phyloP scores from a whole-genome alignment of 495 filamentous ascomycete genomes.

The Penicillium atrosanguineum region DNA sequence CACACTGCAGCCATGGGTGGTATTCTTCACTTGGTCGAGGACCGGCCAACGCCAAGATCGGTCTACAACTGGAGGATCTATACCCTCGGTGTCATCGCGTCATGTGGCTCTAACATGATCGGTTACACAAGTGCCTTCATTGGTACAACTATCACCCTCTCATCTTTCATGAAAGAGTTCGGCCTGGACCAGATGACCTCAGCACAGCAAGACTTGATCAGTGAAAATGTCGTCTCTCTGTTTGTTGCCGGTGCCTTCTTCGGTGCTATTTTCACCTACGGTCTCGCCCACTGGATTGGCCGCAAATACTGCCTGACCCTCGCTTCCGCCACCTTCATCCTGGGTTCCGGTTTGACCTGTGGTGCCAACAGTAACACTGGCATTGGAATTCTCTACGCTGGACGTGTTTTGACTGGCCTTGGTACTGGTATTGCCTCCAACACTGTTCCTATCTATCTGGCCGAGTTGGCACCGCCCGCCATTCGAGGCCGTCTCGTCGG shows the following conservation, averaged over 20 bases:
- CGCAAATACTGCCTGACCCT: constrained; percentile 54
- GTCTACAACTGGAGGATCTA: constrained; percentile 81
- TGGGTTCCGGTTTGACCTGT: constrained; percentile 65
- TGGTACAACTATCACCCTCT: constrained; percentile 62
- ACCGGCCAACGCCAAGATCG: constrained; percentile 59
- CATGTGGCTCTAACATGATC: constrained; percentile 69
- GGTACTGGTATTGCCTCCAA: constrained; percentile 76
- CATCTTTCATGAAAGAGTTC: constrained; percentile 60
- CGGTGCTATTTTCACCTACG: constrained; percentile 61
- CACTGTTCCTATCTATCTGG: constrained; percentile 75
- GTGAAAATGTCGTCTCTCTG: constrained; percentile 66
- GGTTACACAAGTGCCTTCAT: constrained; percentile 73
- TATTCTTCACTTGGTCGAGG: constrained; percentile 58
- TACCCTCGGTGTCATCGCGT: constrained; percentile 57
- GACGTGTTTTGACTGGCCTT: constrained; percentile 70
- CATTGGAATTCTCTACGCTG: constrained; percentile 62
- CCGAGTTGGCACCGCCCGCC: constrained; percentile 77
- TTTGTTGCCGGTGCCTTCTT: constrained; percentile 70
- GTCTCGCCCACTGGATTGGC: constrained; percentile 54
- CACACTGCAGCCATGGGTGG: constrained; percentile 47
- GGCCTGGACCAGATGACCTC: constrained; percentile 42
- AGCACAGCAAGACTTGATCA: constrained; percentile 45
- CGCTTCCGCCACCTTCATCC: constrained; percentile 55
- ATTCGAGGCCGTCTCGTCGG: constrained; percentile 78
- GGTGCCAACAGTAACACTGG: constrained; percentile 57